Base-by-base conservation (phyloP, 2,329 filamentous ascomycete species). In the Fusarium odoratissimum region DNA sequence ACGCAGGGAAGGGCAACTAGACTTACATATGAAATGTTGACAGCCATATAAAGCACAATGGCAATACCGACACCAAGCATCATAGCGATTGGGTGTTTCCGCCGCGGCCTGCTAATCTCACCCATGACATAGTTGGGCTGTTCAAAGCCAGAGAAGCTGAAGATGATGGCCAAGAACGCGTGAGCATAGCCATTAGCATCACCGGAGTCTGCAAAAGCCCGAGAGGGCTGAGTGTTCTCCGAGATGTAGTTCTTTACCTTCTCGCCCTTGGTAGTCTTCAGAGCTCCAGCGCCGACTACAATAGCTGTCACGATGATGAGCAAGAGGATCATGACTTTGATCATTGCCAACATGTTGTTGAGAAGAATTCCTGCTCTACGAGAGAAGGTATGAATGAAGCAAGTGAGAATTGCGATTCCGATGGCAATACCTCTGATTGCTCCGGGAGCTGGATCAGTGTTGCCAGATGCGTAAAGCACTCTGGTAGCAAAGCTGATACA, bases 301-400 rank as follows among this genome's bases (percentile, higher is more conserved):
- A 82, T 78, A 21, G 81, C 79, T 11, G 78, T 75, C 12, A 78
- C 62, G 21, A 82, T 75, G 57, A 89, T 85, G 14, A 84, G 77
- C 3, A 88, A 60, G 4, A 89, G 81, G 4, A 88, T 83, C 49
- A 80, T 72, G 6, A 88, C 76, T 70, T 89, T 89, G 64, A 87
- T 72, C 6, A 84, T 76, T 7, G 87, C 87, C 37, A 89, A 79
- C n/a, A 82, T 30, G 67, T 89, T 89, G 75, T 86, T 87, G 30
- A 89, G 73, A 28, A 80, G 75, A 46, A 89, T 87, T 5, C 87
- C 87, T 6, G 85, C 86, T 12, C 83, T 79, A 31, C 87, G 80
- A 46, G 85, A 88, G 42, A 82, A 76, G 7, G 81, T 82, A 65
- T 89, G 87, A 3, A 88, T 81, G 23, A 87, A 79, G 61, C 86